Conservation (phyloP, 345 rosid genomes). For the Kernera saxatilis region DNA sequence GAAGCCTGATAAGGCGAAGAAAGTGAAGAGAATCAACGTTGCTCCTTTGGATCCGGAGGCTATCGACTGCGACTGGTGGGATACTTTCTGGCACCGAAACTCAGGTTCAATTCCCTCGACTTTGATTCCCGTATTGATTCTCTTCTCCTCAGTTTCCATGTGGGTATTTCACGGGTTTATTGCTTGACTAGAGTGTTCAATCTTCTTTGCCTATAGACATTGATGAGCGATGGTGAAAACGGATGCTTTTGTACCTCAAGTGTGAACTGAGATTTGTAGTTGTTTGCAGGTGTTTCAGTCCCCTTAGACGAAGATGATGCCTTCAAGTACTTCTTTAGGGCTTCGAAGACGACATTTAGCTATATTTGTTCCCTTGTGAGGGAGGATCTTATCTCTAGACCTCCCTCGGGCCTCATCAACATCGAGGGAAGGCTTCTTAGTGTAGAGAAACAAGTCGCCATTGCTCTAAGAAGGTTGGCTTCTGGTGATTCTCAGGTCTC, state of each 20-base stretch:
- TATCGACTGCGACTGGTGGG: slow-evolving; percentile 92
- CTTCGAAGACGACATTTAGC: slow-evolving; percentile 73
- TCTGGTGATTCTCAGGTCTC: slow-evolving; percentile 98
- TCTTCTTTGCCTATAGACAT: not conserved
- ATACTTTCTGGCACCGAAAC: slow-evolving; percentile 68
- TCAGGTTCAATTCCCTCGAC: slow-evolving; percentile 42
- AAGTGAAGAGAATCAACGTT: slow-evolving; percentile 31
- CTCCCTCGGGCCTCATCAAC: slow-evolving; percentile 93
- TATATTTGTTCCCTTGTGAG: slow-evolving; percentile 85
- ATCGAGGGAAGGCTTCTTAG: slow-evolving; percentile 95
- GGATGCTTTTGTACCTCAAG: not conserved
- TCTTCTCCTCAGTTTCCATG: no score
- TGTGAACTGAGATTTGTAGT: not conserved
- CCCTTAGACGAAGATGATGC: slow-evolving; percentile 71
- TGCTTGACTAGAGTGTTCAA: not conserved
- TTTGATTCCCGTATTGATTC: no score
- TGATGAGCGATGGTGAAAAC: not conserved
- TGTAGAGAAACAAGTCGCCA: slow-evolving; percentile 96
- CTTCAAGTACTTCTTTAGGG: slow-evolving; percentile 88
- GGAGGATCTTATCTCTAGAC: slow-evolving; percentile 84
- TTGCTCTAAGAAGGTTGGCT: slow-evolving; percentile 79
- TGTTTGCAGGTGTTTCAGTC: slow-evolving; percentile 34
- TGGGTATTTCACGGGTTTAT: no score
- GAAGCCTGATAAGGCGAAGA: slow-evolving; percentile 52
- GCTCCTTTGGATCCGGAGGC: slow-evolving; percentile 66